Evolutionary conservation across 129 eudicot genomes (phyloP).

Genomic region (Escallonia herrerae): DNA sequence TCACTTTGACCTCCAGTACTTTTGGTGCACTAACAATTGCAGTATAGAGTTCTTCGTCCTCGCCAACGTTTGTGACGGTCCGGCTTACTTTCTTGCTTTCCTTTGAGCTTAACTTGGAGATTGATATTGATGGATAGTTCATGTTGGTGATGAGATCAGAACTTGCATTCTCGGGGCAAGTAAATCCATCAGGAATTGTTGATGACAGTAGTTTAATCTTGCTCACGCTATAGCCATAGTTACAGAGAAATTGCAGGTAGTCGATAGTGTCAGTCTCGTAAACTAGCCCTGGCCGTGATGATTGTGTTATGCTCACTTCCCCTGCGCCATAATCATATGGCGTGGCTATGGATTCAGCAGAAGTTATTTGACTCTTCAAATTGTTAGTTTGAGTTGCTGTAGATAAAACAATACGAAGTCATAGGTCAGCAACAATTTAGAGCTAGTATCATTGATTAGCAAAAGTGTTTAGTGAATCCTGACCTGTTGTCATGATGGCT

Average conservation of each 20-base stretch:
- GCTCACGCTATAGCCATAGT: conserved; percentile 37
- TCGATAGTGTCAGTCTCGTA: conserved; percentile 47
- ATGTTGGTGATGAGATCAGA: conserved; percentile 37
- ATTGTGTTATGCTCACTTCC: conserved; percentile 44
- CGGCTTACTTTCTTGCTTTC: conserved; percentile 36
- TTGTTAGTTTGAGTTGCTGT: conserved; percentile 72
- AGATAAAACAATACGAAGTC: conserved; percentile 3
- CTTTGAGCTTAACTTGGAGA: conserved; percentile 24
- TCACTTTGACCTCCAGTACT: conserved; percentile 46
- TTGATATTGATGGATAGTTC: conserved; percentile 83
- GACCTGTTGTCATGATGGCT: conserved; percentile 91
- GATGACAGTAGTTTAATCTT: conserved; percentile 45
- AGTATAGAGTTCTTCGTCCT: conserved; percentile 33
- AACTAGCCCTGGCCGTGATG: conserved; percentile 63
- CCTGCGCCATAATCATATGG: conserved; percentile 89
- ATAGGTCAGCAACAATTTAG: neutral
- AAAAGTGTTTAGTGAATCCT: neutral
- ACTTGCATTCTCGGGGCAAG: conserved; percentile 44
- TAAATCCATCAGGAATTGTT: conserved; percentile 39
- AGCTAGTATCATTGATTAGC: neutral
- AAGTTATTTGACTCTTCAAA: conserved; percentile 43
- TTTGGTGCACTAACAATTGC: conserved; percentile 46
- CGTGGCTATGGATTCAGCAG: conserved; percentile 50
- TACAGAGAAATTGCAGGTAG: conserved; percentile 52
- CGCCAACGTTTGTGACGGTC: conserved; percentile 61